Base-by-base conservation (phyloP, 192 early-diverging fungal genomes). In the Paraglomus brasilianum region DNA sequence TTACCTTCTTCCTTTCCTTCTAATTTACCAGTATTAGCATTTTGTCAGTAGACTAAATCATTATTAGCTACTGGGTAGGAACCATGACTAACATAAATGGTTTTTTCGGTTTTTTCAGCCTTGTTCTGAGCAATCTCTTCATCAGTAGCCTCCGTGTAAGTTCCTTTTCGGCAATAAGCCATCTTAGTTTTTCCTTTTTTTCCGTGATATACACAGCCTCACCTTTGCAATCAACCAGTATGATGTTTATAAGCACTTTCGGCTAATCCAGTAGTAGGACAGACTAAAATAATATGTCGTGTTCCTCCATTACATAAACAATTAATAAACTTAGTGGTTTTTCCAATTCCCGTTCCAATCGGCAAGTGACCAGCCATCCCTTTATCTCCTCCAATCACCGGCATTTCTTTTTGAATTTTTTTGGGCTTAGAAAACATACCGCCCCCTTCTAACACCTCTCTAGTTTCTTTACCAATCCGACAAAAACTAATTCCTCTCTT, bases 171-270 rank as follows among this genome's bases (percentile, higher is more conserved):
- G 22, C 52, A 53, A 17, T 53, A 53, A 53, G 52, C 52, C 52
- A 53, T 53, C 22, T 53, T 22, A 7, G 22, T 22, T 53, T 53
- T 22, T 53, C 52, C 52, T 21, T 53, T 53, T 14, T 14, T 22
- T 53, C 52, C 52, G 19, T 53, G 52, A 53, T 53, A 53, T 19
- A 17, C 52, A 53, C 52, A 53, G 19, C 52, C 52, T 53, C 52
- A 53, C 14, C 22, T 22, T 53, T 53, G 52, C 5, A 53, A 17
- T 53, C 52, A 53, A 53, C 52, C 22, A 17, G 52, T 19, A 53
- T 53, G 52, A 17, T 53, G 52, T 53, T 53, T 53, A 19, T 19
- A 53, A 53, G 52, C 52, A 53, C 52, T 53, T 19, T 53, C 52
- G 6, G 22, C 52, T 53, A 53, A 17, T 53, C 52, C 52, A 17